Conservation (phyloP, 768 basidiomycete genomes). For the Mycena rosella region DNA sequence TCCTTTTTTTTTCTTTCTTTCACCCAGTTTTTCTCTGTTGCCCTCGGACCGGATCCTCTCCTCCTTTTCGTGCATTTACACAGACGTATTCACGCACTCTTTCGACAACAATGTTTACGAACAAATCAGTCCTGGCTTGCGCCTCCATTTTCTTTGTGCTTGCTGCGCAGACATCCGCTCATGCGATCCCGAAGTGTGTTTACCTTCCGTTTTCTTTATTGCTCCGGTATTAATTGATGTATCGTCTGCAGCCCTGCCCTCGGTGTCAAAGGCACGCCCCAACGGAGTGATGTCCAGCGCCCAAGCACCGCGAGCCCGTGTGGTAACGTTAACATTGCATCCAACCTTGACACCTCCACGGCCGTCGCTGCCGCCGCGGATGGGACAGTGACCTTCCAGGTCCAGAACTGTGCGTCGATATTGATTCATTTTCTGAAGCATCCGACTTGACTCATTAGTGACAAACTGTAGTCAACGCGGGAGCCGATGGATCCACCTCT, state of each 20-base stretch:
- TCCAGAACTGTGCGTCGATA: no score
- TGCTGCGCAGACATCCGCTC: slow-evolving; percentile 5
- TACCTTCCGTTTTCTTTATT: not conserved
- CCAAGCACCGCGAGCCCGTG: no score
- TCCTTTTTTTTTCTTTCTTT: not conserved
- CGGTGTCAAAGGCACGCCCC: not conserved
- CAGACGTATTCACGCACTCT: not conserved
- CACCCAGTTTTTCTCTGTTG: no score
- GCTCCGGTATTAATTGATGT: not conserved
- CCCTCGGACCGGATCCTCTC: not conserved
- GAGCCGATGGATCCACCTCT: no score
- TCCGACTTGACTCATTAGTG: no score
- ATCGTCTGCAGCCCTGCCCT: slow-evolving; percentile 2
- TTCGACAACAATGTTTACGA: slow-evolving; percentile 3
- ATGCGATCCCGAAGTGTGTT: not conserved
- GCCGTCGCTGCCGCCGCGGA: slow-evolving; percentile 68
- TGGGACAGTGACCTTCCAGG: no score
- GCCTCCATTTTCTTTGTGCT: not conserved
- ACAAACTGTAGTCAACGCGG: no score
- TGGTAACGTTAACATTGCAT: no score
- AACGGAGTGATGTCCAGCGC: no score
- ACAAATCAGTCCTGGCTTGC: not conserved
- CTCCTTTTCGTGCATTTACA: not conserved
- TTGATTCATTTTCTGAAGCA: no score
- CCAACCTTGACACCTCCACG: slow-evolving; percentile 47